phyloP scores from a whole-genome alignment of 2,329 filamentous ascomycete genomes.

The Aspergillus felis region DNA sequence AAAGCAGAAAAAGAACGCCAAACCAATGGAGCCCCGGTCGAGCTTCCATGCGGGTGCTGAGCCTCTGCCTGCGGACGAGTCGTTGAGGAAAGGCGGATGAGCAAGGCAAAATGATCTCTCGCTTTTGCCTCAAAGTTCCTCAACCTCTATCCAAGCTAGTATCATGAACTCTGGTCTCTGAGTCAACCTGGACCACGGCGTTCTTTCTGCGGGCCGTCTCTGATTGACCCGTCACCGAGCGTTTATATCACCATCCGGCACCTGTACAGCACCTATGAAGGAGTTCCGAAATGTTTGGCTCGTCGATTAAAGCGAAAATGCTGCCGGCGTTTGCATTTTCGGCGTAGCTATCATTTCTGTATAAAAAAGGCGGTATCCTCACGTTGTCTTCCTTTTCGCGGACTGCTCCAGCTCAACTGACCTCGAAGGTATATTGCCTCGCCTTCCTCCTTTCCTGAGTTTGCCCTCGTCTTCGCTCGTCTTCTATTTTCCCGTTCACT shows the following conservation, averaged over 20 bases:
- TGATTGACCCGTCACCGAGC: no score
- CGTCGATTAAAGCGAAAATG: not conserved
- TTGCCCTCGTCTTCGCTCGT: conserved; percentile 2
- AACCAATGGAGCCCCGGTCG: conserved; percentile 30
- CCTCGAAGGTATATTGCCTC: conserved; percentile 19
- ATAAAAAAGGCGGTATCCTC: conserved; percentile 17
- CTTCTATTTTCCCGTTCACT: conserved; percentile 14
- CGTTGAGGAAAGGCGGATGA: conserved; percentile 45
- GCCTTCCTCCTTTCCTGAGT: conserved; percentile 4
- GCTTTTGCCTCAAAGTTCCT: not conserved
- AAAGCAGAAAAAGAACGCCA: conserved; percentile 38
- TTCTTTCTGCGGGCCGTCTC: not conserved
- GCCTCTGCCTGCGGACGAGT: conserved; percentile 40
- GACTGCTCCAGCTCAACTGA: not conserved
- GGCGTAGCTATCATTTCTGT: conserved; percentile 9
- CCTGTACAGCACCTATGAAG: not conserved
- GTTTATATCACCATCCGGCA: not conserved
- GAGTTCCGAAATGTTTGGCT: not conserved
- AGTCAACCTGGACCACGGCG: not conserved
- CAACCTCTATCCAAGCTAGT: not conserved
- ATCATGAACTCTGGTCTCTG: not conserved
- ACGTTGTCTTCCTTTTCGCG: conserved; percentile 3
- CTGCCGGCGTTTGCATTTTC: not conserved
- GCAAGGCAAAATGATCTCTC: not conserved
- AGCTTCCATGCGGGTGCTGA: conserved; percentile 31